A percentile compares a stretch with the other conserved stretches of the same genome.
These are phyloP conservation scores for Umbelopsis sp. DNA, from an alignment of 371 early-diverging fungal species.

Conservation along the genomic window DNA sequence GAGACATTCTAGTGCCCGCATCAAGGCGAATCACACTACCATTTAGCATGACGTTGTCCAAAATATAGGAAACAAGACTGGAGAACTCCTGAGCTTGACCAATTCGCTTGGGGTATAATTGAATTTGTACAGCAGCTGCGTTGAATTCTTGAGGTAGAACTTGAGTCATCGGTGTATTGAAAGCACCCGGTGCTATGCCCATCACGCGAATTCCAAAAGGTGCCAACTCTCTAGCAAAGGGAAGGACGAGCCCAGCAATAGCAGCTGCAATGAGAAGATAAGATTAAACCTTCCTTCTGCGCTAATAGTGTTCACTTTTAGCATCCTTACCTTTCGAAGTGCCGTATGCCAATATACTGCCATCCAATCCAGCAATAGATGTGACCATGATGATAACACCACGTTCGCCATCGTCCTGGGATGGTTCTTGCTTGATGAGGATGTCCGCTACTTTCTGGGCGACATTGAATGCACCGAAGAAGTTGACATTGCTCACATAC, in stretches of 20 bases:
- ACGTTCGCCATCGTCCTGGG: constrained; percentile 49
- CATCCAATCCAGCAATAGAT: constrained; percentile 60
- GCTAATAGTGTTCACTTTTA: background rate
- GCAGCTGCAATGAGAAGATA: constrained; percentile 34
- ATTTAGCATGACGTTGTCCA: constrained; percentile 61
- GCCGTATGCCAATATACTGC: constrained; percentile 49
- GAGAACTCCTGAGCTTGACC: constrained; percentile 60
- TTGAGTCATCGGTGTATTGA: constrained; percentile 43
- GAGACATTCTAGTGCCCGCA: constrained; percentile 46
- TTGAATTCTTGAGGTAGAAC: constrained; percentile 6
- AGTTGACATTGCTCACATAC: constrained; percentile 51
- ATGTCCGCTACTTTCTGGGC: constrained; percentile 55
- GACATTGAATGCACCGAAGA: constrained; percentile 65
- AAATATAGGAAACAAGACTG: constrained; percentile 50
- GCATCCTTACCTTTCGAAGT: constrained; percentile 56
- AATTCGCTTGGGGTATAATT: constrained; percentile 51
- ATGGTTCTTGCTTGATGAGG: constrained; percentile 40
- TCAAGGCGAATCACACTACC: constrained; percentile 65
- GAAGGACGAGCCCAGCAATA: constrained; percentile 62
- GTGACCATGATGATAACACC: constrained; percentile 62
- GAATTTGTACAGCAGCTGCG: constrained; percentile 27
- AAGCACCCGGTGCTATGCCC: constrained; percentile 60
- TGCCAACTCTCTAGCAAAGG: constrained; percentile 62
- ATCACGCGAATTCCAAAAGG: constrained; percentile 58
- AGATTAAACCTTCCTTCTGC: background rate